Evolutionary conservation across 2,329 filamentous ascomycete genomes (phyloP), one percentile per base, ranked within the genome.

Genomic region (Nothomitra cinnamomea): DNA sequence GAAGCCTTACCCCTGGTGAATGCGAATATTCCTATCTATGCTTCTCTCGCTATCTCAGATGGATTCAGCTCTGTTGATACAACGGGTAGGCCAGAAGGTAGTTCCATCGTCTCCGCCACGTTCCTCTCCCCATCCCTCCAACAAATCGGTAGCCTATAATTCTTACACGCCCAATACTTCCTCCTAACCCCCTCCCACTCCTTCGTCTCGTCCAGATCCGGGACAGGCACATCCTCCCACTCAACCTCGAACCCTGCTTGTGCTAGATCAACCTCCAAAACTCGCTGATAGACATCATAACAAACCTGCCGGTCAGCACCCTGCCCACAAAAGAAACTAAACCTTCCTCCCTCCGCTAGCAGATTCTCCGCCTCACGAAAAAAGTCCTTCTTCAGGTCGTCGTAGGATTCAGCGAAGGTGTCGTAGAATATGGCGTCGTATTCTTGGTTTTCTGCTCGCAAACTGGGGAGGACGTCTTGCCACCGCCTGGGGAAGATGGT

Each of bases 341-440:
- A 82, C 48, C 68, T 71, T 0, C 75, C 76, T 17, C 69, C 69
- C 50, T 76, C 69, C 22, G 13, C n/a, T 28, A 36, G 78, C 75
- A 65, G 79, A 82, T 51, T 68, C 71, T 0, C 76, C 76, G n/a
- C 69, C 69, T 50, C 76, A 69, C 21, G 75, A 72, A 59, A 83
- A 65, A 96, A 95, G 70, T 96, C 95, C 56, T 81, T 74, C 48
- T 83, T 83, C 25, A 96, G 78, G 65, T 90, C 85, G 1, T 74
- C 73, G 67, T 96, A 98, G 58, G 92, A 86, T 69, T 98, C 92
- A 5, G 88, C 92, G 66, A 96, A 96, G 0, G 92, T 98, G 64
- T 98, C 92, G 63, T 95, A 96, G 71, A 96, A 98, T 60, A 98
- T 87, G 25, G 83, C 86, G 63, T 94, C 86, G 62, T 90, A 89